Evolutionary conservation across 2,329 filamentous ascomycete genomes (phyloP), one percentile per base, ranked within the genome.

Genomic region (Curvularia sp.): DNA sequence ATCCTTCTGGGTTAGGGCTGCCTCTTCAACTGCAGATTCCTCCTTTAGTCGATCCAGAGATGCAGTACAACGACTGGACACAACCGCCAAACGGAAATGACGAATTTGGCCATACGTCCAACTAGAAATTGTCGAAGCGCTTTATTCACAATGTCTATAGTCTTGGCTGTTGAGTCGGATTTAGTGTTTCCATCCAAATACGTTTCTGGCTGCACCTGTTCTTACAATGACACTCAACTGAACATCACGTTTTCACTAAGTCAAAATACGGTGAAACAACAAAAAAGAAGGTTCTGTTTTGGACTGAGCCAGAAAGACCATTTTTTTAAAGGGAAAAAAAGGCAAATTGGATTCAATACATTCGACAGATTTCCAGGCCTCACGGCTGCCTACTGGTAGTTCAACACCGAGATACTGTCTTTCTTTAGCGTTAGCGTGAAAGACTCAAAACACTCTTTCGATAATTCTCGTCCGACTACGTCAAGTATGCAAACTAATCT

Each of bases 1-100:
- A 59, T 20, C 46, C 24, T 18, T 52, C 43, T 1, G 51, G 13
- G 0, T 26, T 54, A 48, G n/a, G 4, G 2, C 10, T 52, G 7
- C 33, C 55, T 15, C 56, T 55, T 26, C 51, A 59, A 35, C 57
- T 44, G 48, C 42, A 26, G 6, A 4, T 18, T 3, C 35, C 35
- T 18, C 35, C 44, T 55, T 39, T 38, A 50, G 30, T 46, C 28
- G 47, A 55, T 20, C 28, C 52, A 38, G 42, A 48, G 7, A 55
- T 59, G 44, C 52, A 53, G 7, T 20, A 18, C 15, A 9, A 4
- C 13, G 48, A 38, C 18, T 26, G 12, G 26, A 9, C 10, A 4
- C 41, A 55, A 13, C 57, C 31, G 15, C n/a, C 31, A 26, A 20
- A 35, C 4, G 4, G 12, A 31, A 20, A 53, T 24, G 22, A 35